Conservation (phyloP, 257 asterid species). For the Osmanthus fragrans region DNA sequence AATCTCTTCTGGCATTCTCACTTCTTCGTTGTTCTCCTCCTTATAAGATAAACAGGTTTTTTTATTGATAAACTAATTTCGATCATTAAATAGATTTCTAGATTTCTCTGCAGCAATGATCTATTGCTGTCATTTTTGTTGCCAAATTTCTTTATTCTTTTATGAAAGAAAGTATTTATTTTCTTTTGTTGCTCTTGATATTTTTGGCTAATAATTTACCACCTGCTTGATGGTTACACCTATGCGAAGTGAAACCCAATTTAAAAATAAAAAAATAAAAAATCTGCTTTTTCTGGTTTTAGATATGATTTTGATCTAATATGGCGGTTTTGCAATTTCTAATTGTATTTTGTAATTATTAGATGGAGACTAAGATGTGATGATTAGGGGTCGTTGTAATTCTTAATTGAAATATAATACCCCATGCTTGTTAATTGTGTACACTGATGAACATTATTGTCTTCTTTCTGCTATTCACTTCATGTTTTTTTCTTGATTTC, state of each 20-base stretch:
- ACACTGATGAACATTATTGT: background rate
- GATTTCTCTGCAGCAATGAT: background rate
- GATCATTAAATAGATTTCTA: too few species aligned
- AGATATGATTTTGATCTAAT: background rate
- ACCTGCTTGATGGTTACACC: background rate
- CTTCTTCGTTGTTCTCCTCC: background rate
- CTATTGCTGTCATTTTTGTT: too few species aligned
- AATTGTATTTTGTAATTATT: background rate
- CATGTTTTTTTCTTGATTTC: background rate
- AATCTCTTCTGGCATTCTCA: background rate
- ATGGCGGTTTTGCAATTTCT: background rate
- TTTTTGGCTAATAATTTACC: background rate
- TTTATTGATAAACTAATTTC: background rate
- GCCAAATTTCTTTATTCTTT: too few species aligned
- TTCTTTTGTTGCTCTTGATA: background rate
- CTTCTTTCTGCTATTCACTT: background rate
- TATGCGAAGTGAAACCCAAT: background rate
- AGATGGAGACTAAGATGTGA: background rate
- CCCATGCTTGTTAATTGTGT: background rate
- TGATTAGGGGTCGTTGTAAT: background rate
- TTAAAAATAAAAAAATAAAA: too few species aligned
- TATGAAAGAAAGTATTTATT: too few species aligned
- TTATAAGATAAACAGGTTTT: too few species aligned
- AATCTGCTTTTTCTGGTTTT: background rate
- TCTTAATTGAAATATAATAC: background rate